These are phyloP conservation scores for Ustilago tritici DNA, from an alignment of 1,284 basidiomycete species.

Conservation along the genomic window DNA sequence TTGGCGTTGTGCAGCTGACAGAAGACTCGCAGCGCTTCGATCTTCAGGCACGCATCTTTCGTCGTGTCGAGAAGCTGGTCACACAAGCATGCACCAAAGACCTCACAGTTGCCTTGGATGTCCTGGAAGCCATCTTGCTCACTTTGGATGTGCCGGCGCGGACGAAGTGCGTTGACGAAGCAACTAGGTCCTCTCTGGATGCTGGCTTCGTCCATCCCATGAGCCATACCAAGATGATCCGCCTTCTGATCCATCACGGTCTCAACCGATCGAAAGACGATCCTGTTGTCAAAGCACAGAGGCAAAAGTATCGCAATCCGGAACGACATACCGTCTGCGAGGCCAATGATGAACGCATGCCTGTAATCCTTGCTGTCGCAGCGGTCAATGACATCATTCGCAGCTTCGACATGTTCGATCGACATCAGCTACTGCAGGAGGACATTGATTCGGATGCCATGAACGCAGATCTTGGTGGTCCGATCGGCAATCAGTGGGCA, in stretches of 20 bases:
- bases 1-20: conserved; percentile 36
- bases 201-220: conserved; percentile 42
- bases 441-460: conserved; percentile 44
- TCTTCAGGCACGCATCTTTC: conserved; percentile 45
- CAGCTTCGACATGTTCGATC: conserved; percentile 37
- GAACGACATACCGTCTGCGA: conserved; percentile 18
- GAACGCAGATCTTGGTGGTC: conserved; percentile 24
- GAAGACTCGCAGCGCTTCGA: conserved; percentile 33
- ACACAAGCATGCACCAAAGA: conserved; percentile 33
- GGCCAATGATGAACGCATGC: conserved; percentile 41
- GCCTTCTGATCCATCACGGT: conserved; percentile 37
- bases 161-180: conserved; percentile 28
- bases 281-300: conserved; percentile 31
- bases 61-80: conserved; percentile 38
- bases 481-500: conserved; percentile 38
- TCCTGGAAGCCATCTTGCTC: conserved; percentile 40
- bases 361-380: conserved; percentile 34
- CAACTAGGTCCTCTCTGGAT: conserved; percentile 30
- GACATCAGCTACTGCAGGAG: conserved; percentile 41
- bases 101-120: conserved; percentile 35
- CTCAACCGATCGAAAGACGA: conserved; percentile 46
- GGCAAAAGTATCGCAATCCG: conserved; percentile 19
- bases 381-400: conserved; percentile 40
- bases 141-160: conserved; percentile 33
- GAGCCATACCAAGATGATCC: conserved; percentile 44